A percentile compares a stretch with the other conserved stretches of the same genome.
Conservation (phyloP, 306 rosid species). For the Morella rubra region DNA sequence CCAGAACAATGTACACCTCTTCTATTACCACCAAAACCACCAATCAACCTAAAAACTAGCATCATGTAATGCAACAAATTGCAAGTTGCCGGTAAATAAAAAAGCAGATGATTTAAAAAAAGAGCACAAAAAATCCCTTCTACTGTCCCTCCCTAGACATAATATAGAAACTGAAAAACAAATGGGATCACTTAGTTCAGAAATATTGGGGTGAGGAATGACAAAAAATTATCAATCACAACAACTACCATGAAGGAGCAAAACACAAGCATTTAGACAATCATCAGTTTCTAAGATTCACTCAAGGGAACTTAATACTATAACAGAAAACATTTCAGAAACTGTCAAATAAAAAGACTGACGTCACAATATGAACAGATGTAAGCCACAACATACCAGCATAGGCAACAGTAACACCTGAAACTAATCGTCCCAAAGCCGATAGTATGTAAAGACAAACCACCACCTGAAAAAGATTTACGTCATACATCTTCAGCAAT, state of each 20-base stretch:
- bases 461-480: slow-evolving; percentile 53
- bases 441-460: slow-evolving; percentile 64
- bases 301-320: not conserved
- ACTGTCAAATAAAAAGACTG: no score
- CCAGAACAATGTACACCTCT: not conserved
- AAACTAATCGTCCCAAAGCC: slow-evolving; percentile 75
- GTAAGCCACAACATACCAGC: slow-evolving; percentile 52
- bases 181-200: not conserved
- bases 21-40: not conserved
- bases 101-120: not conserved
- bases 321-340: no score
- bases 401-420: slow-evolving; percentile 83
- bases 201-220: not conserved
- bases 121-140: not conserved
- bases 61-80: not conserved
- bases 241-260: not conserved
- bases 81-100: not conserved
- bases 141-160: not conserved
- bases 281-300: not conserved
- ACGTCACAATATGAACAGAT: not conserved
- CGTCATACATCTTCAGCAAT: not conserved
- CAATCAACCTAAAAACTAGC: not conserved
- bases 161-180: not conserved
- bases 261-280: not conserved
- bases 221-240: not conserved